Evolutionary conservation across 2,329 filamentous ascomycete species (phyloP), one percentile per base, ranked within the genome.

Genomic region (Tolypocladium tundrense): DNA sequence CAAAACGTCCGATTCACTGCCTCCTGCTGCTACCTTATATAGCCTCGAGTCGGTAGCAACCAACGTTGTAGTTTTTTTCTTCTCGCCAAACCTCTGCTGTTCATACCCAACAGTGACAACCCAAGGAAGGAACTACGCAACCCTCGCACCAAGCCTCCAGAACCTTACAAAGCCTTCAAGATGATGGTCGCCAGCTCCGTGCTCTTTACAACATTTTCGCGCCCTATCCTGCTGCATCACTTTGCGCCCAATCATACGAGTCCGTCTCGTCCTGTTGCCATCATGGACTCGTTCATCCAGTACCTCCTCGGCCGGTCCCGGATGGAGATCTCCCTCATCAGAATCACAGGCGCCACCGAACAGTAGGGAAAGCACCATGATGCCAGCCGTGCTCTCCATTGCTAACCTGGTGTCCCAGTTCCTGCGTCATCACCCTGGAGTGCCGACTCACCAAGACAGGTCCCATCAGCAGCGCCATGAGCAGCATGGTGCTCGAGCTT

Each of bases 371-470:
- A 9, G n/a, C 8, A 50, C 27, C 13, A 4, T 52, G 48, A 10
- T 50, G 33, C 60, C 58, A 59, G 24, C n/a, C 19, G 41, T 42
- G 41, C 41, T 42, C 41, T 21, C 41, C n/a, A 57, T 41, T 40
- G 37, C n/a, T 31, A 4, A 9, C 41, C 41, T 21, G 41, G 9
- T 9, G 9, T 21, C 41, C 13, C 53, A 73, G 70, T 27, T 66
- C 69, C 27, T 72, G 69, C 54, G 60, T 54, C 37, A 61, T 72
- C 53, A 58, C 60, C 41, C 63, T 73, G 41, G 64, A 70, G 53
- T 65, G 66, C 43, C 65, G 64, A n/a, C 63, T 70, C 21, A 67
- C 66, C 11, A 66, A 65, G 4, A 71, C 68, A 6, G 69, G 68
- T 2, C 64, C 66, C 4, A 64, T 72, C 43, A 62, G 65, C 45